A percentile compares a stretch with the other conserved stretches of the same genome.
Conservation (phyloP, 2,329 filamentous ascomycete species). For the Colletotrichum cereale region DNA sequence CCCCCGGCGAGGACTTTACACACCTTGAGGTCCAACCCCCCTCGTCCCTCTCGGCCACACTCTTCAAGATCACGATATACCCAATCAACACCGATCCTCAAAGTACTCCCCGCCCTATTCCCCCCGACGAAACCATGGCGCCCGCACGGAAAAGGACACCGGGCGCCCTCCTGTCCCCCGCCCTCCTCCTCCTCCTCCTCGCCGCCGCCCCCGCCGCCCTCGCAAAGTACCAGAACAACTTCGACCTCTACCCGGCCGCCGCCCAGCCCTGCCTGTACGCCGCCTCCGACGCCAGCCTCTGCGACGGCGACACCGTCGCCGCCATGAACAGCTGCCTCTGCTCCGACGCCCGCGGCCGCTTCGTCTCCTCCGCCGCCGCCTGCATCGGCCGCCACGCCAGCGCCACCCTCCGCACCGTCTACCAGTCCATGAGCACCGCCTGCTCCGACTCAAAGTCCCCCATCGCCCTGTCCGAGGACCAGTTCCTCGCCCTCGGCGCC, state of each 20-base stretch:
- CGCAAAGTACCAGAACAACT: slow-evolving; percentile 53
- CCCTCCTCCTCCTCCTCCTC: slow-evolving; percentile 42
- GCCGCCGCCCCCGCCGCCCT: slow-evolving; percentile 32
- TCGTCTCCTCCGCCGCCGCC: slow-evolving; percentile 59
- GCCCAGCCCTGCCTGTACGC: slow-evolving; percentile 59
- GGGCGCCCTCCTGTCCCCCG: slow-evolving; percentile 43
- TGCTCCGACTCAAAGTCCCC: slow-evolving; percentile 60
- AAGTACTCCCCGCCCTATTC: neutral
- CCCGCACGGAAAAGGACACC: slow-evolving; percentile 21
- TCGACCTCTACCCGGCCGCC: slow-evolving; percentile 56
- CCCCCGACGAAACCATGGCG: slow-evolving; percentile 29
- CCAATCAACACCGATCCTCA: neutral
- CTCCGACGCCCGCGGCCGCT: slow-evolving; percentile 58
- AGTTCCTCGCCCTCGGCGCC: slow-evolving; percentile 52
- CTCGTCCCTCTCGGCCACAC: neutral
- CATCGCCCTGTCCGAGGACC: slow-evolving; percentile 54
- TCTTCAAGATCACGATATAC: neutral
- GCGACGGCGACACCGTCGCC: slow-evolving; percentile 53
- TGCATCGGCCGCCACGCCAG: slow-evolving; percentile 57
- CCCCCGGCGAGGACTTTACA: neutral
- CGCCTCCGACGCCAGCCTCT: slow-evolving; percentile 55
- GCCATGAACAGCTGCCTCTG: slow-evolving; percentile 65
- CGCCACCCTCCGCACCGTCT: slow-evolving; percentile 57
- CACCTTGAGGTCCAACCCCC: neutral
- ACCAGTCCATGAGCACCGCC: slow-evolving; percentile 56